A percentile compares a stretch with the other conserved stretches of the same genome.
Conservation (phyloP, 2,329 filamentous ascomycete species). For the Colletotrichum coccodes region DNA sequence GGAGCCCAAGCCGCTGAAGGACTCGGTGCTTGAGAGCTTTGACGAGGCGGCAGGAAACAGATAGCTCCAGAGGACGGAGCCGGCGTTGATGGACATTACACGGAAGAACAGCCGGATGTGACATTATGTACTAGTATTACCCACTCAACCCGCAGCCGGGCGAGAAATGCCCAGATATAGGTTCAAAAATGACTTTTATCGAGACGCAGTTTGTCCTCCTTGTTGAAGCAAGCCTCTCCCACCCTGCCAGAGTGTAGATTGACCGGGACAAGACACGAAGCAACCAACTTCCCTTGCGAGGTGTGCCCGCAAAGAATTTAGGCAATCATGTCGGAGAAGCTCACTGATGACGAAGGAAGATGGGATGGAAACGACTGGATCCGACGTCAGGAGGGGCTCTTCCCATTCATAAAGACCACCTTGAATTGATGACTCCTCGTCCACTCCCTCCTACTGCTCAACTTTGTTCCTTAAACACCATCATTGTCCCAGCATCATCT, state of each 20-base stretch:
- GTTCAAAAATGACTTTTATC: neutral
- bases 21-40: conserved; percentile 52
- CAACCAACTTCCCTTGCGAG: no score
- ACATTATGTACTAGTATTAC: conserved; percentile 33
- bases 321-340: no score
- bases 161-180: neutral
- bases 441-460: neutral
- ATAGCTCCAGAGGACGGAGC: conserved; percentile 35
- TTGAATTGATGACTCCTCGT: neutral
- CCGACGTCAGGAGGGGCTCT: neutral
- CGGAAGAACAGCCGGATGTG: conserved; percentile 17
- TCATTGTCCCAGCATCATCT: neutral
- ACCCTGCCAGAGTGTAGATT: no score
- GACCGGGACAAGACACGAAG: no score
- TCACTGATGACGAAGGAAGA: neutral
- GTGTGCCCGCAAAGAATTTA: no score
- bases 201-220: neutral
- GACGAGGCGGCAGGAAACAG: conserved; percentile 46
- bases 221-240: no score
- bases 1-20: conserved; percentile 45
- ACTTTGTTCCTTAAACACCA: neutral
- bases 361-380: neutral
- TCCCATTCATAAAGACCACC: neutral
- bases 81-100: conserved; percentile 19
- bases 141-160: conserved; percentile 18